Conservation (phyloP, 495 filamentous ascomycete species). For the Trichoderma parareesei region DNA sequence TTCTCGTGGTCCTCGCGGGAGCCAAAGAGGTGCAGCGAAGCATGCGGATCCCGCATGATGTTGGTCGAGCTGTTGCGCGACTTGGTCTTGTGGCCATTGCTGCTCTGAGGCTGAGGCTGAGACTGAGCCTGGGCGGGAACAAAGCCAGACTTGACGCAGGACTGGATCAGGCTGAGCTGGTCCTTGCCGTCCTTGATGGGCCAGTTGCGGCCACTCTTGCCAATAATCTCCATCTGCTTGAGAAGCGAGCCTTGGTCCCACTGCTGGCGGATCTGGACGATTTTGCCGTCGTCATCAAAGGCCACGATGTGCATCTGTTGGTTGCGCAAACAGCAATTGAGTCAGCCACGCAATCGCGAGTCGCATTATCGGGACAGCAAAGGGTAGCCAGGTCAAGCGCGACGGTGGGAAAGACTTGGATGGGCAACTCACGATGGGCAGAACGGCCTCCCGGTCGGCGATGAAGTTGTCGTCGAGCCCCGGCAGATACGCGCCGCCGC, state of each 20-base stretch:
- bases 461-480: slow-evolving; percentile 91
- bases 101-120: slow-evolving; percentile 16
- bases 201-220: slow-evolving; percentile 79
- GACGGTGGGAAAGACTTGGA: not conserved
- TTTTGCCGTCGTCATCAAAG: slow-evolving; percentile 68
- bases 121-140: slow-evolving; percentile 15
- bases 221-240: slow-evolving; percentile 91
- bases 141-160: slow-evolving; percentile 34
- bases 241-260: slow-evolving; percentile 95
- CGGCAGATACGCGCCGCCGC: slow-evolving; percentile 84
- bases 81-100: slow-evolving; percentile 25
- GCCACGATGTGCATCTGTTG: slow-evolving; percentile 79
- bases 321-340: slow-evolving; percentile 1
- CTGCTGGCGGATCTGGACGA: slow-evolving; percentile 74
- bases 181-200: slow-evolving; percentile 86
- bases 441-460: slow-evolving; percentile 67
- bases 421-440: slow-evolving; percentile 64
- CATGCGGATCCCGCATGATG: slow-evolving; percentile 58
- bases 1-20: slow-evolving; percentile 49
- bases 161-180: slow-evolving; percentile 64
- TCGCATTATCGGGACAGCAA: not conserved
- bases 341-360: slow-evolving; percentile 7
- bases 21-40: slow-evolving; percentile 65
- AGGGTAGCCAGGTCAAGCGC: not conserved
- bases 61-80: slow-evolving; percentile 35